These are phyloP conservation scores for Coniochaeta hoffmannii DNA, from an alignment of 2,329 filamentous ascomycete species.

Conservation along the genomic window DNA sequence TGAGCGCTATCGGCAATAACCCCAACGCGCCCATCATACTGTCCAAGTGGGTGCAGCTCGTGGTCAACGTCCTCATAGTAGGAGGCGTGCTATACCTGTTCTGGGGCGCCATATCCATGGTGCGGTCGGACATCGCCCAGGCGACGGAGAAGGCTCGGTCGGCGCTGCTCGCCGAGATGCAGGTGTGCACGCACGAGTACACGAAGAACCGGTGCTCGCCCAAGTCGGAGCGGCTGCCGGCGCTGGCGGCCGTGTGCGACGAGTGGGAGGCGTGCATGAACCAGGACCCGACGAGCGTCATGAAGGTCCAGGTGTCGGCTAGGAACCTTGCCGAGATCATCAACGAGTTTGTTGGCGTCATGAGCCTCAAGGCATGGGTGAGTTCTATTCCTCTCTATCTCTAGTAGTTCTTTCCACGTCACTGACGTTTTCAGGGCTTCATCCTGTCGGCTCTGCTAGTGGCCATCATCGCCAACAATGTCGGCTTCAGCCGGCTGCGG, in stretches of 20 bases:
- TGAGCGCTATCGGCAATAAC: constrained; percentile 47
- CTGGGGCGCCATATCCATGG: constrained; percentile 60
- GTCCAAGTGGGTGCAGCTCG: constrained; percentile 50
- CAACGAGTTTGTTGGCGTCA: constrained; percentile 86
- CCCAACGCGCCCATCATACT: constrained; percentile 52
- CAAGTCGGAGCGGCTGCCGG: constrained; percentile 57
- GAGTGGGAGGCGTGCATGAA: constrained; percentile 87
- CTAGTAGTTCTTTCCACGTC: neutral
- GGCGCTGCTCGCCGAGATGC: constrained; percentile 65
- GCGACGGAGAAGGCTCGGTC: constrained; percentile 63
- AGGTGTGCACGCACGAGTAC: constrained; percentile 66
- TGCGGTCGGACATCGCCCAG: constrained; percentile 67
- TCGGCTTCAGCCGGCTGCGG: constrained; percentile 32
- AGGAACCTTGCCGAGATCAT: constrained; percentile 88
- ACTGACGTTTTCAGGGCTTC: constrained; percentile 24
- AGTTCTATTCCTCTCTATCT: constrained; percentile 14
- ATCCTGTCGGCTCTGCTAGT: constrained; percentile 41
- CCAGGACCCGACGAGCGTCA: constrained; percentile 69
- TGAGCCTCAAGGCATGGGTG: constrained; percentile 71
- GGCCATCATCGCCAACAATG: constrained; percentile 42
- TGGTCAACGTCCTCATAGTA: constrained; percentile 58
- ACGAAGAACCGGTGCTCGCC: constrained; percentile 67
- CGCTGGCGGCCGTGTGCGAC: constrained; percentile 64
- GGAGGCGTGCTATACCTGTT: constrained; percentile 54
- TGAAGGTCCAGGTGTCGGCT: constrained; percentile 72